phyloP scores from a whole-genome alignment of 2,329 filamentous ascomycete genomes.

The Xylaria sp. region DNA sequence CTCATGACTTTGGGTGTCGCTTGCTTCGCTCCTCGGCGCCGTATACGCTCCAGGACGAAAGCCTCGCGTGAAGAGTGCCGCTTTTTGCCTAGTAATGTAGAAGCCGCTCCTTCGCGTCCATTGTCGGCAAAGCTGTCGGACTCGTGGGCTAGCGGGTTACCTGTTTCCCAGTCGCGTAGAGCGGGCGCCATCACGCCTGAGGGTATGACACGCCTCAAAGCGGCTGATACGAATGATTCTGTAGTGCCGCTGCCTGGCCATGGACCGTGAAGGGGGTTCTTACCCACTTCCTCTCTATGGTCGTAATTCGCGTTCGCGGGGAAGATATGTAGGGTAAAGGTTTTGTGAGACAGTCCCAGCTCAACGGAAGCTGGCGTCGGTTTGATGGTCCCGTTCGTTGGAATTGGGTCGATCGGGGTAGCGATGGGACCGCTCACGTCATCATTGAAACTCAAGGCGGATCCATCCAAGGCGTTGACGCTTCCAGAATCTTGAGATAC shows the following conservation, averaged over 20 bases:
- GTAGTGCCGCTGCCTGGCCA: constrained; percentile 35
- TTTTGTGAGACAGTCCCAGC: constrained; percentile 34
- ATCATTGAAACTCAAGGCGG: constrained; percentile 36
- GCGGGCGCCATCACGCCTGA: constrained; percentile 36
- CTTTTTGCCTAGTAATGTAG: constrained; percentile 32
- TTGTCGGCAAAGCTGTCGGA: constrained; percentile 32
- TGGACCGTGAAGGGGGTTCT: constrained; percentile 38
- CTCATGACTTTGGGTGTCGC: constrained; percentile 37
- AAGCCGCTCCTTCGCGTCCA: constrained; percentile 34
- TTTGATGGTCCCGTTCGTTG: constrained; percentile 16
- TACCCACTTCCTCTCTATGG: constrained; percentile 34
- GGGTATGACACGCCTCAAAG: constrained; percentile 36
- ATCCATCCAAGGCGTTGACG: constrained; percentile 19
- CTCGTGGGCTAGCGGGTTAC: constrained; percentile 37
- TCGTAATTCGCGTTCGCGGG: constrained; percentile 37
- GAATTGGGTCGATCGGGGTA: constrained; percentile 34
- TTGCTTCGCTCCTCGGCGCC: constrained; percentile 25
- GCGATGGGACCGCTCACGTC: constrained; percentile 35
- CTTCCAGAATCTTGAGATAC: constrained; percentile 32
- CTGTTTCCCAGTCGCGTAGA: constrained; percentile 43
- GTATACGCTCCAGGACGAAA: constrained; percentile 36
- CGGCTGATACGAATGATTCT: constrained; percentile 39
- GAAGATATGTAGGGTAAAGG: constrained; percentile 41
- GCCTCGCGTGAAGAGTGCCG: constrained; percentile 24
- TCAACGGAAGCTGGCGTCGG: constrained; percentile 30